Evolutionary conservation across 2,329 filamentous ascomycete species (phyloP).

Genomic region (Curvularia sp.): DNA sequence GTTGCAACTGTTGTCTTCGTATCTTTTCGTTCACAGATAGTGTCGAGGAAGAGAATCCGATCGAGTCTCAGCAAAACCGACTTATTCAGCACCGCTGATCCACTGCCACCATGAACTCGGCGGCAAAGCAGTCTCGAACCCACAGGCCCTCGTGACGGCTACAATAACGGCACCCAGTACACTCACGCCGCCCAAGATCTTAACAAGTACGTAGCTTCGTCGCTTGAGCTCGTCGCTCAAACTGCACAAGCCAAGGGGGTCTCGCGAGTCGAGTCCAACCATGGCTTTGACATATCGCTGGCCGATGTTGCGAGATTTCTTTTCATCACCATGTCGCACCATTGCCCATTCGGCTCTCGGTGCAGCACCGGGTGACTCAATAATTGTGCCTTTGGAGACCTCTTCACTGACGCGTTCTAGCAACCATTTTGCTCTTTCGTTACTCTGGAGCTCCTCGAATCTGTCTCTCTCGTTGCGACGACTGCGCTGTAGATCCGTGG

Average conservation of each 20-base stretch:
- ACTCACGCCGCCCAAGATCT: constrained; percentile 76
- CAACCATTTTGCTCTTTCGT: constrained; percentile 73
- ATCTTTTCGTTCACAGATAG: no score
- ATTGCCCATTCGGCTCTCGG: constrained; percentile 47
- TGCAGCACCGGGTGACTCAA: constrained; percentile 33
- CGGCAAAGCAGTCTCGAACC: constrained; percentile 40
- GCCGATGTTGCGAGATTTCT: constrained; percentile 36
- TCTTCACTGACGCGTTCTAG: constrained; percentile 72
- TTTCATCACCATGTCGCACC: constrained; percentile 35
- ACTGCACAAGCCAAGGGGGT: constrained; percentile 80
- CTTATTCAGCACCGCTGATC: constrained; percentile 21
- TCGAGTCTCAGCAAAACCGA: not conserved
- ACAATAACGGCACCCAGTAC: constrained; percentile 75
- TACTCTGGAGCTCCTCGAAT: constrained; percentile 67
- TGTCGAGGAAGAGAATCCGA: no score
- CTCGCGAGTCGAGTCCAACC: constrained; percentile 63
- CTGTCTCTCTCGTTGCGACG: constrained; percentile 74
- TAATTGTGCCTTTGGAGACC: constrained; percentile 53
- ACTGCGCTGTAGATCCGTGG: constrained; percentile 78
- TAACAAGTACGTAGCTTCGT: constrained; percentile 71
- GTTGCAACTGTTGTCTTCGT: no score
- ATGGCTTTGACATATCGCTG: constrained; percentile 32
- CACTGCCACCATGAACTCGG: constrained; percentile 40
- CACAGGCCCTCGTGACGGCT: constrained; percentile 48
- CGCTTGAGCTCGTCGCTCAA: constrained; percentile 71